phyloP scores from a whole-genome alignment of 345 rosid genomes.

The Syzygium grande region DNA sequence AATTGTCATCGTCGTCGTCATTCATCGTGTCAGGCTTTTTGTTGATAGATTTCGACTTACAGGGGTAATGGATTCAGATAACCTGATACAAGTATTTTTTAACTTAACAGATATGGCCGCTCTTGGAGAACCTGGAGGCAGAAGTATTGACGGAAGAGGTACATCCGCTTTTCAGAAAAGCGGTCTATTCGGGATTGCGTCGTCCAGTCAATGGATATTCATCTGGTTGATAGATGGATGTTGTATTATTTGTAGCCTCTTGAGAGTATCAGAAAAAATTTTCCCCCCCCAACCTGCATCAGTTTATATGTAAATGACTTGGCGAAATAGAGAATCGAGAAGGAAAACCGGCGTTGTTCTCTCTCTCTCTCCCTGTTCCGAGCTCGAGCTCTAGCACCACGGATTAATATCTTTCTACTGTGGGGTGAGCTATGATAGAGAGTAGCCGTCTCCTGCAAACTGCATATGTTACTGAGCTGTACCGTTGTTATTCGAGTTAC shows the following conservation, averaged over 20 bases:
- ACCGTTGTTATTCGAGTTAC: neutral
- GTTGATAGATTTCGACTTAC: neutral
- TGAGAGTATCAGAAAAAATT: neutral
- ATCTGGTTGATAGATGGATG: neutral
- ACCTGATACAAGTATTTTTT: neutral
- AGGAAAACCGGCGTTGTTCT: neutral
- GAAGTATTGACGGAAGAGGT: constrained; percentile 54
- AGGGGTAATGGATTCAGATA: neutral
- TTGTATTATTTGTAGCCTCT: neutral
- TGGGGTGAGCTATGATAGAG: neutral
- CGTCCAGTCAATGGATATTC: constrained; percentile 11
- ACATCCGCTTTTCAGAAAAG: constrained; percentile 71
- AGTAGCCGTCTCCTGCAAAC: neutral
- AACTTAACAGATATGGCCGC: constrained; percentile 67
- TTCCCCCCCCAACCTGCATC: neutral
- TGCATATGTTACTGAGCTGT: neutral
- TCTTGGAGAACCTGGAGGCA: constrained; percentile 63
- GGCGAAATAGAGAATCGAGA: neutral
- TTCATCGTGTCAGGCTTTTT: neutral
- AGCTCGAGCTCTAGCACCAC: neutral
- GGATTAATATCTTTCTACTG: neutral
- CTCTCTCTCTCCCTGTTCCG: neutral
- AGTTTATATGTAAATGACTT: neutral
- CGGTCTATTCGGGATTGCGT: constrained; percentile 59
- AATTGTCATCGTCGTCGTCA: neutral